A percentile compares a stretch with the other conserved stretches of the same genome.
Evolutionary conservation across 1,139 yeast species (phyloP).

Genomic region (Spencermartinsiella ligniputridi): DNA sequence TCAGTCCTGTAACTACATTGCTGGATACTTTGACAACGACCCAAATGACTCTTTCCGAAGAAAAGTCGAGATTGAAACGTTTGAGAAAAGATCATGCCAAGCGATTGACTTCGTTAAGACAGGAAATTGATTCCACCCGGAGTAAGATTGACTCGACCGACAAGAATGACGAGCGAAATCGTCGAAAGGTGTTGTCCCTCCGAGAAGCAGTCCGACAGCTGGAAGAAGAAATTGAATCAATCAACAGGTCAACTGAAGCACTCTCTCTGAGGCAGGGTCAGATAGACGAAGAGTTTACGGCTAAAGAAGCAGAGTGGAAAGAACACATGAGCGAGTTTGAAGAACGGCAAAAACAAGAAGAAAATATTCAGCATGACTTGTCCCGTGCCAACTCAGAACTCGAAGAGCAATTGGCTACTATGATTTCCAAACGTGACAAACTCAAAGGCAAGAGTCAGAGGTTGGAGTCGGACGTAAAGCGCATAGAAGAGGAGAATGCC

Average conservation of each 20-base stretch:
- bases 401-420: constrained; percentile 19
- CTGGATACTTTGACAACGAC: constrained; percentile 35
- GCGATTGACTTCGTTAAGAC: constrained; percentile 29
- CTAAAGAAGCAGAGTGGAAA: constrained; percentile 19
- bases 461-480: constrained; percentile 18
- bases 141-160: constrained; percentile 32
- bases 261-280: constrained; percentile 18
- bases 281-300: constrained; percentile 13
- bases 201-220: constrained; percentile 32
- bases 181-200: constrained; percentile 31
- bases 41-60: constrained; percentile 31
- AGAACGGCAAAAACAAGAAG: constrained; percentile 16
- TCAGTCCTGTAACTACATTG: constrained; percentile 36
- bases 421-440: constrained; percentile 24
- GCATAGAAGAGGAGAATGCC: constrained; percentile 19
- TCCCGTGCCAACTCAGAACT: constrained; percentile 20
- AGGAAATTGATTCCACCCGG: constrained; percentile 32
- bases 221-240: constrained; percentile 31
- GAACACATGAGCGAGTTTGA: constrained; percentile 17
- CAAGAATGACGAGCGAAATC: constrained; percentile 34
- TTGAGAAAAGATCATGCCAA: constrained; percentile 34
- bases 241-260: constrained; percentile 15
- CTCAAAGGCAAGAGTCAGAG: constrained; percentile 21
- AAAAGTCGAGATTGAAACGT: constrained; percentile 31
- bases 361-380: constrained; percentile 20